phyloP scores from a whole-genome alignment of 2,329 filamentous ascomycete genomes.

The Hortaea sp. region DNA sequence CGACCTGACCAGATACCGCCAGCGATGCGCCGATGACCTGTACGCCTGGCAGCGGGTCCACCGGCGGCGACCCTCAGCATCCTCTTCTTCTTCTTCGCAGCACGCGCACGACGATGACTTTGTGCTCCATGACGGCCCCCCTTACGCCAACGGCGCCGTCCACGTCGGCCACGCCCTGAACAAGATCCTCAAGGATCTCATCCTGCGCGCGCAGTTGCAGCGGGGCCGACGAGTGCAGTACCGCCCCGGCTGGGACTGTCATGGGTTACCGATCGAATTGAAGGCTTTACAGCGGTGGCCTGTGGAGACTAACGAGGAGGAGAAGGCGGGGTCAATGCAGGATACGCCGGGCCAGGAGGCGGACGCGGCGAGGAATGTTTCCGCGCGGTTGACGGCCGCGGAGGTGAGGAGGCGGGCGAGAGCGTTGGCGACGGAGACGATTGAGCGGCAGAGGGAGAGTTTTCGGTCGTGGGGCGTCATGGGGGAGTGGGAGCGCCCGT shows the following conservation, averaged over 20 bases:
- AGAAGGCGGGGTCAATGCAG: constrained; percentile 19
- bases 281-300: constrained; percentile 62
- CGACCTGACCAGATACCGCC: constrained; percentile 51
- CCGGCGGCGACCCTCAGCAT: not conserved
- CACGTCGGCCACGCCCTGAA: constrained; percentile 94
- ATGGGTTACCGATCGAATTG: constrained; percentile 92
- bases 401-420: constrained; percentile 56
- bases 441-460: constrained; percentile 61
- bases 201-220: constrained; percentile 69
- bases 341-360: constrained; percentile 20
- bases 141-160: constrained; percentile 86
- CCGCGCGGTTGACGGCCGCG: constrained; percentile 28
- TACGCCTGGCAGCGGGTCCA: constrained; percentile 70
- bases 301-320: constrained; percentile 6
- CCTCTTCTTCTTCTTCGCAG: constrained; percentile 17
- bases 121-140: constrained; percentile 86
- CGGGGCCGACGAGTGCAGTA: constrained; percentile 70
- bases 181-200: constrained; percentile 93
- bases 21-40: constrained; percentile 72
- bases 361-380: constrained; percentile 19
- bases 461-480: constrained; percentile 69
- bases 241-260: constrained; percentile 93
- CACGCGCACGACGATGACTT: constrained; percentile 46
- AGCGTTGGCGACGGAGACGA: constrained; percentile 55
- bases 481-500: constrained; percentile 67